These are phyloP conservation scores for Nymphaea thermarum DNA, from an alignment of 164 flowering plant genomes.

Conservation along the genomic window DNA sequence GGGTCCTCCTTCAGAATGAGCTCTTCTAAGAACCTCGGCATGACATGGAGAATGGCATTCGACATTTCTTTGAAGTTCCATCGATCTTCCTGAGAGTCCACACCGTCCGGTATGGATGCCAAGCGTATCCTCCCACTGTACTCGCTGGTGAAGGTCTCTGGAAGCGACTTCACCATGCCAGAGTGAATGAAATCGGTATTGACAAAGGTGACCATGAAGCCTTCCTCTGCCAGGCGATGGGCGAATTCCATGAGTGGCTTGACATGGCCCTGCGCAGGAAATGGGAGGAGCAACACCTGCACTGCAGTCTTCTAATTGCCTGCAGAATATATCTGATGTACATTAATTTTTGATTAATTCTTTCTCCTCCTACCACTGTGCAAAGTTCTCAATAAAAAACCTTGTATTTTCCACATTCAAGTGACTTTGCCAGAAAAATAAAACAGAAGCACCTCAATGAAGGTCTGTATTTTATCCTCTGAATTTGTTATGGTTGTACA, in stretches of 20 bases:
- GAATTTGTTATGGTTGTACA: too few relatives aligned
- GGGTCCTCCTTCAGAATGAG: slow-evolving; percentile 8
- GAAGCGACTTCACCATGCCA: neutral
- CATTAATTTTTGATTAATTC: too few relatives aligned
- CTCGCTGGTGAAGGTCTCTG: too few relatives aligned
- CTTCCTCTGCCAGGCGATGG: slow-evolving; percentile 13
- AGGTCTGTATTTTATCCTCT: too few relatives aligned
- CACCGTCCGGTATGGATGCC: slow-evolving; percentile 27
- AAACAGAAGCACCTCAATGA: too few relatives aligned
- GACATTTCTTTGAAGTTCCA: slow-evolving; percentile 1
- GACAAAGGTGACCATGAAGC: slow-evolving; percentile 13
- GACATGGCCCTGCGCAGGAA: slow-evolving; percentile 19
- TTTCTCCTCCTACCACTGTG: too few relatives aligned
- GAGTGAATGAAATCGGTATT: slow-evolving; percentile 6
- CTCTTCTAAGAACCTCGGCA: slow-evolving; percentile 21
- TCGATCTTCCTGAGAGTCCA: slow-evolving; percentile 14
- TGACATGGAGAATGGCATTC: neutral
- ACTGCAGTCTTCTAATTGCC: too few relatives aligned
- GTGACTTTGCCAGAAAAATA: too few relatives aligned
- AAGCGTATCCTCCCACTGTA: slow-evolving; percentile 2
- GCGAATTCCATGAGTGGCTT: slow-evolving; percentile 18
- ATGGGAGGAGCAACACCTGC: slow-evolving; percentile 9
- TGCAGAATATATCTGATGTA: too few relatives aligned
- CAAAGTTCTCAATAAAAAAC: too few relatives aligned
- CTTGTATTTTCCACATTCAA: too few relatives aligned